Conservation (phyloP, 371 early-diverging fungal species). For the Capniomyces stellatus region DNA sequence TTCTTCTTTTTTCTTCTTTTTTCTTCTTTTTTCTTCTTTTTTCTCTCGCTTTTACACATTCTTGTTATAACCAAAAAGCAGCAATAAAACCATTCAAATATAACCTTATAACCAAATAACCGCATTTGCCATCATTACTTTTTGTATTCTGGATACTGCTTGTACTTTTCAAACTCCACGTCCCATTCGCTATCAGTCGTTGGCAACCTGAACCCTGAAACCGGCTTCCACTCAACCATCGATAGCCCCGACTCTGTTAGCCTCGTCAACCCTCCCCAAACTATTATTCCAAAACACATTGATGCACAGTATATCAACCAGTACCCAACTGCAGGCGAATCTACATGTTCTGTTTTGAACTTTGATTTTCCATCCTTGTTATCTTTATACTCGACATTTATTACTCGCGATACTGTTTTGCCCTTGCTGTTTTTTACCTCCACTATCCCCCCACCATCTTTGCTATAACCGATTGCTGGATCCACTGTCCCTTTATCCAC, state of each 20-base stretch:
- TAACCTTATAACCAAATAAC: too few relatives aligned
- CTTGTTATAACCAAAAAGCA: too few relatives aligned
- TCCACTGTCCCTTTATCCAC: too few relatives aligned
- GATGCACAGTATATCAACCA: slow-evolving; percentile 80
- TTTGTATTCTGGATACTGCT: slow-evolving; percentile 90
- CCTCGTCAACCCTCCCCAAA: slow-evolving; percentile 88
- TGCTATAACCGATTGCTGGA: too few relatives aligned
- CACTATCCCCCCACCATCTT: too few relatives aligned
- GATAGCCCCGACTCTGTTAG: slow-evolving; percentile 92
- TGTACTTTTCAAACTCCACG: slow-evolving; percentile 90
- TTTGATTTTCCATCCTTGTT: neutral
- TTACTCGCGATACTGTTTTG: too few relatives aligned
- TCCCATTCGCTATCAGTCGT: slow-evolving; percentile 70
- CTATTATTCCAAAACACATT: slow-evolving; percentile 83
- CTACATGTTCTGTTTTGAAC: neutral
- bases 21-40: too few relatives aligned
- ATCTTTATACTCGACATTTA: neutral
- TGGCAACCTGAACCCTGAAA: slow-evolving; percentile 88
- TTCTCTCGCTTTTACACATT: too few relatives aligned
- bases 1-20: too few relatives aligned
- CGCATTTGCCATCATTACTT: too few relatives aligned
- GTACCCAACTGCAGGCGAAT: slow-evolving; percentile 45
- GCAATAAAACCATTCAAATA: too few relatives aligned
- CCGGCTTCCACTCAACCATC: slow-evolving; percentile 90
- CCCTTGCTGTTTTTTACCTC: too few relatives aligned